Evolutionary conservation across 2,329 filamentous ascomycete genomes (phyloP).

Genomic region (Paraconiothyrium brasiliense): DNA sequence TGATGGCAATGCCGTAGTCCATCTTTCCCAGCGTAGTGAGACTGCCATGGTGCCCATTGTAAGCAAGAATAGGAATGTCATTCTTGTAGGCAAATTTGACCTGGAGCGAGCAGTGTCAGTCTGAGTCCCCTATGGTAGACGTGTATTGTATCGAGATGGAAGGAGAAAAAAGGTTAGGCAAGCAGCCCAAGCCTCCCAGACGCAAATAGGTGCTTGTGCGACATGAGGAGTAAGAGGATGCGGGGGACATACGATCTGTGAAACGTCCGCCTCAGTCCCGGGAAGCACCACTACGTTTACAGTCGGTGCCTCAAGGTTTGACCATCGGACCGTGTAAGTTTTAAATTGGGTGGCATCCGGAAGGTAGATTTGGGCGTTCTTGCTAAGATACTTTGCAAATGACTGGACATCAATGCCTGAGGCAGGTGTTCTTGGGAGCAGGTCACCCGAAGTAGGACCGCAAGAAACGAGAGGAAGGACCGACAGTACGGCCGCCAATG

Average conservation of each 20-base stretch:
- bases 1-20: conserved; percentile 62
- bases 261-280: conserved; percentile 32
- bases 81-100: conserved; percentile 60
- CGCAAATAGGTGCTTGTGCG: neutral
- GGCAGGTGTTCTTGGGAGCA: conserved; percentile 22
- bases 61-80: conserved; percentile 62
- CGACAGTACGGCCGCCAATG: conserved; percentile 20
- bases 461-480: conserved; percentile 20
- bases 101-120: conserved; percentile 34
- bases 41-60: conserved; percentile 63
- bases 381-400: conserved; percentile 28
- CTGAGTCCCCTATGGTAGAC: neutral
- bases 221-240: neutral
- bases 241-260: conserved; percentile 29
- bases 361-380: conserved; percentile 27
- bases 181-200: neutral
- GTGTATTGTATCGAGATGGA: no score
- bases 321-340: conserved; percentile 29
- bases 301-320: conserved; percentile 30
- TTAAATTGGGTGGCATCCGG: conserved; percentile 26
- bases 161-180: no score
- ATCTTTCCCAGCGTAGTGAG: conserved; percentile 61
- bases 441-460: conserved; percentile 20
- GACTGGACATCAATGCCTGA: conserved; percentile 27
- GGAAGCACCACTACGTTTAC: conserved; percentile 31